Conservation (phyloP, 2,329 filamentous ascomycete genomes). For the Pseudopithomyces maydicus region DNA sequence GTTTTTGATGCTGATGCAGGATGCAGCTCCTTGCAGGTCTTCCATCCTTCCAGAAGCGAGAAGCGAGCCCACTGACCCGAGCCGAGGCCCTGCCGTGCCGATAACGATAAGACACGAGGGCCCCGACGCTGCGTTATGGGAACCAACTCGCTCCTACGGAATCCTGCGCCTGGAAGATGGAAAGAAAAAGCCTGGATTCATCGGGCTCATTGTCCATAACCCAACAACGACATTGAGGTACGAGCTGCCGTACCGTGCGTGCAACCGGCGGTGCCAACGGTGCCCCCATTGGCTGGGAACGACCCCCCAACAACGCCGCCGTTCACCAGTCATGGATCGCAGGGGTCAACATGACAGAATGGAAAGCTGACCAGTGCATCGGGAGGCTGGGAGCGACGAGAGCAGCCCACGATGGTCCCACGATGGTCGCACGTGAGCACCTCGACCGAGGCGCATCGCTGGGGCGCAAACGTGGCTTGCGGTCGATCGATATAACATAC, state of each 20-base stretch:
- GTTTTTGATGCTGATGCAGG: conserved; percentile 24
- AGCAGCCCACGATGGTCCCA: not conserved
- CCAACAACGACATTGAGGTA: too few species aligned
- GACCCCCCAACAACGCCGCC: not conserved
- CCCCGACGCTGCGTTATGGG: not conserved
- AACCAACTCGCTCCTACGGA: not conserved
- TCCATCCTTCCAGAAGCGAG: conserved; percentile 4
- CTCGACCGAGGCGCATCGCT: not conserved
- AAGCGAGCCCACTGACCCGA: not conserved
- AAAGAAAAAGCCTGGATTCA: too few species aligned
- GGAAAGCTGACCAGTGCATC: not conserved
- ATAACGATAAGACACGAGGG: conserved; percentile 17
- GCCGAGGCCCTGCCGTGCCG: conserved; percentile 3
- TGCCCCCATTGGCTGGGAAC: not conserved
- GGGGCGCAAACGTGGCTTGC: conserved; percentile 5
- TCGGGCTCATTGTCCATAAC: too few species aligned
- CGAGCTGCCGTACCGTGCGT: too few species aligned
- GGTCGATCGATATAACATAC: conserved; percentile 6
- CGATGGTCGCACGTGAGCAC: not conserved
- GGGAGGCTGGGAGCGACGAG: not conserved
- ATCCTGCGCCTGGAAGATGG: too few species aligned
- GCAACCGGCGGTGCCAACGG: too few species aligned
- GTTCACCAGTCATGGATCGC: not conserved
- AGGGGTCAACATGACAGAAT: not conserved
- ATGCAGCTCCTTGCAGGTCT: conserved; percentile 5